Evolutionary conservation across 768 basidiomycete genomes (phyloP).

Genomic region (Rossbeevera mucosa): DNA sequence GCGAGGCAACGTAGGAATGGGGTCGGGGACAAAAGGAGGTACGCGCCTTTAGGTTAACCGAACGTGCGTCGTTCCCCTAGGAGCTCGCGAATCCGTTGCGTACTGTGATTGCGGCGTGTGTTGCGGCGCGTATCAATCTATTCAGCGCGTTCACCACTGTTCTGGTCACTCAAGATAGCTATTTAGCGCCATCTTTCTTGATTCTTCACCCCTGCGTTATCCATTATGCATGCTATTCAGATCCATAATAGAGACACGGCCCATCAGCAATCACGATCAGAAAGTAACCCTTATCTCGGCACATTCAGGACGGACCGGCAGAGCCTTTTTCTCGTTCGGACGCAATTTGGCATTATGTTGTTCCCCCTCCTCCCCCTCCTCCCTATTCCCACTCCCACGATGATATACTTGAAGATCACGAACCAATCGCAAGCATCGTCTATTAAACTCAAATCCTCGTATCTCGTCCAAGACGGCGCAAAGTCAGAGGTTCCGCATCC

Average conservation of each 20-base stretch:
- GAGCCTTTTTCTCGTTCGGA: not conserved
- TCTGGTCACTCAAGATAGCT: not conserved
- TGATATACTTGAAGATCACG: not conserved
- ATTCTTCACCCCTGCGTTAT: not conserved
- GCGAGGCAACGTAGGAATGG: not conserved
- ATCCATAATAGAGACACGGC: not conserved
- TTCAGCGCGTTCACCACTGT: not conserved
- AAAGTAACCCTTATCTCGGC: not conserved
- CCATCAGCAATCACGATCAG: not conserved
- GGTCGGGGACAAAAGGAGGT: not conserved
- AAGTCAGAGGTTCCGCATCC: not conserved
- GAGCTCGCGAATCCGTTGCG: not conserved
- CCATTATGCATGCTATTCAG: not conserved
- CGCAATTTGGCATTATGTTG: not conserved
- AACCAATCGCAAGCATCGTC: not conserved
- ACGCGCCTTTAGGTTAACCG: not conserved
- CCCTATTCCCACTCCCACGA: not conserved
- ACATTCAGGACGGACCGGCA: not conserved
- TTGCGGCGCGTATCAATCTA: not conserved
- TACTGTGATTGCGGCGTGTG: not conserved
- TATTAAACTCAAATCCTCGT: not conserved
- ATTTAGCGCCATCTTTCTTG: not conserved
- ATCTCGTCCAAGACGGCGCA: not conserved
- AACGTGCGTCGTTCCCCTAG: not conserved
- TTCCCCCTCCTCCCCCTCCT: not conserved